These are phyloP conservation scores for Cokeromyces recurvatus DNA, from an alignment of 371 early-diverging fungal species.

Conservation along the genomic window DNA sequence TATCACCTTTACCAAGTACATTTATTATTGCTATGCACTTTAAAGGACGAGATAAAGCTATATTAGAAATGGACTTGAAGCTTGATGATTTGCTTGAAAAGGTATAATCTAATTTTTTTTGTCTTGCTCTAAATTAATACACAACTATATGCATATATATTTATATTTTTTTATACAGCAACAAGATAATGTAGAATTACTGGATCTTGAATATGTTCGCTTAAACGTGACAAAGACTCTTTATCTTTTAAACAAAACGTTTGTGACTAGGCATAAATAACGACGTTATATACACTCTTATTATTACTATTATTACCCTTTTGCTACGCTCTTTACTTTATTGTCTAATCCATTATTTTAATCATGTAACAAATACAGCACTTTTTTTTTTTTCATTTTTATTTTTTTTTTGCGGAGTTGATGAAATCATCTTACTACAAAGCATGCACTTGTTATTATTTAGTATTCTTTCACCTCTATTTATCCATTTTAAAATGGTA, in stretches of 20 bases:
- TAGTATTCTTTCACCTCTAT: too few relatives aligned
- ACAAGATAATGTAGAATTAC: conserved; percentile 80
- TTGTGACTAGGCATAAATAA: conserved; percentile 42
- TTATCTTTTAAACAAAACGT: conserved; percentile 38
- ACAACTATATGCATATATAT: too few relatives aligned
- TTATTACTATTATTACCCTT: too few relatives aligned
- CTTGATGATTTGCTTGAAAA: conserved; percentile 92
- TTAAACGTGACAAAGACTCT: conserved; percentile 57
- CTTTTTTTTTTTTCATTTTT: background rate
- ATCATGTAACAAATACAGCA: too few relatives aligned
- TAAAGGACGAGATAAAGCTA: conserved; percentile 88
- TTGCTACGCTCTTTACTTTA: too few relatives aligned
- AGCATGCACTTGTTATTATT: too few relatives aligned
- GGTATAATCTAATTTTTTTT: conserved; percentile 25
- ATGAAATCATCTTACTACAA: too few relatives aligned
- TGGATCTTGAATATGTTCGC: conserved; percentile 93
- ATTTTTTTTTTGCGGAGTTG: conserved; percentile 1
- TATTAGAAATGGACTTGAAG: conserved; percentile 93
- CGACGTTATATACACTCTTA: too few relatives aligned
- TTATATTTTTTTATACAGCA: conserved; percentile 52
- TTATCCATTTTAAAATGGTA: background rate
- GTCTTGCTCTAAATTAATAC: too few relatives aligned
- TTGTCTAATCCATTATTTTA: too few relatives aligned
- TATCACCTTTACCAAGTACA: conserved; percentile 83
- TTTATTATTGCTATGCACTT: conserved; percentile 88